phyloP scores from a whole-genome alignment of 1,139 yeast genomes.

The Yamadazyma triangularis region DNA sequence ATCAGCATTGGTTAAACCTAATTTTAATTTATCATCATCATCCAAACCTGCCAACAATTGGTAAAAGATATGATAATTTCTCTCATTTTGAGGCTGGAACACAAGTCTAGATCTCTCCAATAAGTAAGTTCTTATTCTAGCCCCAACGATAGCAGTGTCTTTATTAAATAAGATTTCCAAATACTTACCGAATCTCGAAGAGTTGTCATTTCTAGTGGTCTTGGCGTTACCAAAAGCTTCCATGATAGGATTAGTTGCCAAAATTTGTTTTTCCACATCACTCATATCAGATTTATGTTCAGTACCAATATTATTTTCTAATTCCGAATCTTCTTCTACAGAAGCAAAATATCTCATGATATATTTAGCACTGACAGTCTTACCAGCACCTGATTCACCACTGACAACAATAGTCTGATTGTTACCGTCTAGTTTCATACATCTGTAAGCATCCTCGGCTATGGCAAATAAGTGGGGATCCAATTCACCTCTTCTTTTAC shows the following conservation, averaged over 20 bases:
- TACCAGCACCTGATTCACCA: conserved; percentile 99
- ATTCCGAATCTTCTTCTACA: conserved; percentile 63
- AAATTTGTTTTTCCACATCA: conserved; percentile 87
- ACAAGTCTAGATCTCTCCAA: conserved; percentile 93
- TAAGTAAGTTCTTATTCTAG: conserved; percentile 86
- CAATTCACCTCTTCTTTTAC: conserved; percentile 85
- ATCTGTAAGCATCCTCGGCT: conserved; percentile 96
- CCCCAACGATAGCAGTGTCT: conserved; percentile 80
- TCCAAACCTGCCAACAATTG: conserved; percentile 81
- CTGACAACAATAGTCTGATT: conserved; percentile 96
- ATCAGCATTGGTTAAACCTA: conserved; percentile 59
- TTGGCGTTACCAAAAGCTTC: conserved; percentile 99
- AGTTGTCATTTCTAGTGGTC: conserved; percentile 94
- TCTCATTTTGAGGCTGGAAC: conserved; percentile 82
- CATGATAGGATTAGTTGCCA: conserved; percentile 97
- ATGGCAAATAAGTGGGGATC: conserved; percentile 97
- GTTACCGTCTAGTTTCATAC: conserved; percentile 79
- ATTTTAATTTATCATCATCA: conserved; percentile 50
- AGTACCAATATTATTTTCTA: conserved; percentile 32
- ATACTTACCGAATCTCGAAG: conserved; percentile 95
- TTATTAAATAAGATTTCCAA: conserved; percentile 83
- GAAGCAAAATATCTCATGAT: conserved; percentile 98
- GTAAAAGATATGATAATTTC: conserved; percentile 94
- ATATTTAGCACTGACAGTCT: conserved; percentile 94
- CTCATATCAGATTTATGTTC: conserved; percentile 70